phyloP scores from a whole-genome alignment of 768 basidiomycete genomes.

The Termitomyces sp. region DNA sequence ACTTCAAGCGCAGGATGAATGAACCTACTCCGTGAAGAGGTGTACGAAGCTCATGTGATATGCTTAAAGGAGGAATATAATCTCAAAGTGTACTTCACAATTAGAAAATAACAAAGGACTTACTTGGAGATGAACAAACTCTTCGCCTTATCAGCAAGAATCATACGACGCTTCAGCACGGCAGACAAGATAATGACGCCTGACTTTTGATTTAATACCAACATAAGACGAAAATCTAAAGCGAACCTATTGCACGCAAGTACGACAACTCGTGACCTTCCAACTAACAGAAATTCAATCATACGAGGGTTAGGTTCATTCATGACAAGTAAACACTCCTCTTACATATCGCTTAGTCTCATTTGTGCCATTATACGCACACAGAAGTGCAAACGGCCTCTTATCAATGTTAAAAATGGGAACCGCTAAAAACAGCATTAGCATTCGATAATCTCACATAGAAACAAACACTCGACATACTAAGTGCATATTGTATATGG shows the following conservation, averaged over 20 bases:
- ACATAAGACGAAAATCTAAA: not conserved
- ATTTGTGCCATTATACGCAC: conserved; percentile 84
- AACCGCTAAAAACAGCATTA: conserved; percentile 46
- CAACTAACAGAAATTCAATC: conserved; percentile 35
- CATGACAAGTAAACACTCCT: not conserved
- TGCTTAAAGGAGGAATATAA: conserved; percentile 34
- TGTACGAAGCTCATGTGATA: conserved; percentile 87
- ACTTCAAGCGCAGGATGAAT: not conserved
- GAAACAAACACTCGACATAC: conserved; percentile 36
- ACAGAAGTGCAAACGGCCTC: conserved; percentile 84
- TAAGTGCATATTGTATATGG: conserved; percentile 81
- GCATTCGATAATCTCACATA: not conserved
- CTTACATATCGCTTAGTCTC: conserved; percentile 76
- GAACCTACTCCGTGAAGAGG: conserved; percentile 79
- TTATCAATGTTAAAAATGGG: conserved; percentile 93
- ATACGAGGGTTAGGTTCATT: not conserved
- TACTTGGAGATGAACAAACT: conserved; percentile 89
- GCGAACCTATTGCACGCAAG: conserved; percentile 76
- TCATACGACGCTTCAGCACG: conserved; percentile 88
- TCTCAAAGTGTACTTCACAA: not conserved
- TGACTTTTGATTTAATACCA: conserved; percentile 13
- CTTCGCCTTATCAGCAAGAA: conserved; percentile 92
- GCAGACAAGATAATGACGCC: conserved; percentile 93
- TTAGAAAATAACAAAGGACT: conserved; percentile 13
- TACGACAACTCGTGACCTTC: conserved; percentile 91